These are phyloP conservation scores for Alternaria arbusti DNA, from an alignment of 2,329 filamentous ascomycete species.

Conservation along the genomic window DNA sequence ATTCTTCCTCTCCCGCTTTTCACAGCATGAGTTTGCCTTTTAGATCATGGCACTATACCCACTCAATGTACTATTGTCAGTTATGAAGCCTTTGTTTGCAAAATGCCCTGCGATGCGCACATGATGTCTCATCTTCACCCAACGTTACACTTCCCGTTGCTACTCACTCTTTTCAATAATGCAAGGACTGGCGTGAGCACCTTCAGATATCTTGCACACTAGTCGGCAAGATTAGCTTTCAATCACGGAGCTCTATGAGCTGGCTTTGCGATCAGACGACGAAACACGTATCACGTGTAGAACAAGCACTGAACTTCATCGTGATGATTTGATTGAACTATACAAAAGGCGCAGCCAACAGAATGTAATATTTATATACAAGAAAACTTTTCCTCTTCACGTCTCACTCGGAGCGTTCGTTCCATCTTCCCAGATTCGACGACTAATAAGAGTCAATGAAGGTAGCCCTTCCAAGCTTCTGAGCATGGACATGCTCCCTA, in stretches of 20 bases:
- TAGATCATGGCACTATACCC: constrained; percentile 15
- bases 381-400: background rate
- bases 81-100: background rate
- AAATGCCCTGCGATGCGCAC: background rate
- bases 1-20: background rate
- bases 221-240: background rate
- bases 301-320: background rate
- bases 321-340: background rate
- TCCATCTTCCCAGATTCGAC: too few relatives aligned
- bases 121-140: background rate
- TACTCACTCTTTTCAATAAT: background rate
- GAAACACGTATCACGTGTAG: background rate
- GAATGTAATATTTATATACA: constrained; percentile 4
- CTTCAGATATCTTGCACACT: fast-evolving
- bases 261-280: background rate
- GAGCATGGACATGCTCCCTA: background rate
- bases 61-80: constrained; percentile 1
- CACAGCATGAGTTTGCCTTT: background rate
- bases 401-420: background rate
- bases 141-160: background rate
- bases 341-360: constrained; percentile 3
- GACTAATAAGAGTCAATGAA: background rate
- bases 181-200: background rate
- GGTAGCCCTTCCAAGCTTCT: background rate
- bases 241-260: background rate